phyloP scores from a whole-genome alignment of 2,329 filamentous ascomycete genomes.

The Colletotrichum sidae region DNA sequence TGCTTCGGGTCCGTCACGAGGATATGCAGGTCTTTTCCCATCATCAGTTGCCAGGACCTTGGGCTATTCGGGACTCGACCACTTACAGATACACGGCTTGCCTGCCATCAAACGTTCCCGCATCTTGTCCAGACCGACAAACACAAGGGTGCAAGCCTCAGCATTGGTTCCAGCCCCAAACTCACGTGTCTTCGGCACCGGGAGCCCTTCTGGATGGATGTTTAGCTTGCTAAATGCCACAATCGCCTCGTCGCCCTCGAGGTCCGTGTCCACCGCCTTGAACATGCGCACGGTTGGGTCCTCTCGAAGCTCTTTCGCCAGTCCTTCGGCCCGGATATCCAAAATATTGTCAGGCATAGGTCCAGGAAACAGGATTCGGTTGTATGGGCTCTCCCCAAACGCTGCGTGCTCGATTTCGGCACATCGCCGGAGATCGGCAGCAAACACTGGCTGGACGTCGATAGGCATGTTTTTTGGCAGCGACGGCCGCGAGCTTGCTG shows the following conservation, averaged over 20 bases:
- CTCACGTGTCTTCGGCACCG: conserved; percentile 39
- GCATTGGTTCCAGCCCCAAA: conserved; percentile 46
- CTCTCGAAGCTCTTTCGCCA: conserved; percentile 38
- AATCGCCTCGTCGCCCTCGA: conserved; percentile 41
- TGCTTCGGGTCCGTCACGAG: conserved; percentile 52
- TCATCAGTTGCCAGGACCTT: conserved; percentile 17
- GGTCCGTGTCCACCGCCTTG: conserved; percentile 37
- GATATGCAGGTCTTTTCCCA: conserved; percentile 48
- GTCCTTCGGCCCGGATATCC: conserved; percentile 39
- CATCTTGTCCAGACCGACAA: conserved; percentile 45
- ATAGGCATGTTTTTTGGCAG: conserved; percentile 25
- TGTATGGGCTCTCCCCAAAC: conserved; percentile 21
- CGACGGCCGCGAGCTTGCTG: neutral
- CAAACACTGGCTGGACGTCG: conserved; percentile 31
- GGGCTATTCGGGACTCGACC: neutral
- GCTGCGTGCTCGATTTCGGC: conserved; percentile 33
- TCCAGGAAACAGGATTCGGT: conserved; percentile 43
- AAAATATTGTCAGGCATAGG: conserved; percentile 42
- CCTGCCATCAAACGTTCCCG: conserved; percentile 45
- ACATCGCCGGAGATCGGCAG: conserved; percentile 30
- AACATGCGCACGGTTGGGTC: conserved; percentile 31
- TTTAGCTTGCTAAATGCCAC: conserved; percentile 52
- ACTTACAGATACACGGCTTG: conserved; percentile 51
- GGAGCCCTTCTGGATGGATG: conserved; percentile 44
- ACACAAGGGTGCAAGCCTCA: conserved; percentile 49